Evolutionary conservation across 2,329 filamentous ascomycete species (phyloP).

Genomic region (Colletotrichum acutatum): DNA sequence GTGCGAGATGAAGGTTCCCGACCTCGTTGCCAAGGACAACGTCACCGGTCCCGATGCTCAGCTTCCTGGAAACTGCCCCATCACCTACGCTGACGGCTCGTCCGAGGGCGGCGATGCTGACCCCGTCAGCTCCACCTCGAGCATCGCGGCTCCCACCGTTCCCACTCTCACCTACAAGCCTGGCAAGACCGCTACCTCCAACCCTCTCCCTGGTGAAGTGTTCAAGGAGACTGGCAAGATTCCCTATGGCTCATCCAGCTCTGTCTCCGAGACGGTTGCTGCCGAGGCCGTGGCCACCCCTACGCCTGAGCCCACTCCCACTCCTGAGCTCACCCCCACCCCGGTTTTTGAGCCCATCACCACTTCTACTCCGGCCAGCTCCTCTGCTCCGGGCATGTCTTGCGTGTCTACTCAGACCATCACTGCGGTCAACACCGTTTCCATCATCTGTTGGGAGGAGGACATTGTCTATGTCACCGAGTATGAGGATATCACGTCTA

Average conservation of each 20-base stretch:
- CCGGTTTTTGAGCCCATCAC: constrained; percentile 44
- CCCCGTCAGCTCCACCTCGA: constrained; percentile 22
- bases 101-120: constrained; percentile 24
- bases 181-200: constrained; percentile 46
- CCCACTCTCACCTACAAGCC: constrained; percentile 50
- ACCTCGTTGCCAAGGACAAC: constrained; percentile 67
- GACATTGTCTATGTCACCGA: constrained; percentile 64
- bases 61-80: constrained; percentile 73
- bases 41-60: constrained; percentile 63
- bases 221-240: constrained; percentile 49
- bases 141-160: constrained; percentile 32
- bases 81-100: constrained; percentile 48
- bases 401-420: constrained; percentile 63
- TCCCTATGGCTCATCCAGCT: constrained; percentile 30
- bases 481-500: constrained; percentile 52
- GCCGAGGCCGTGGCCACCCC: constrained; percentile 12
- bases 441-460: constrained; percentile 68
- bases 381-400: constrained; percentile 38
- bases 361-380: constrained; percentile 38
- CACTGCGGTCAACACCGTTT: constrained; percentile 61
- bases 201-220: constrained; percentile 54
- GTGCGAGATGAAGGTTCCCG: constrained; percentile 73
- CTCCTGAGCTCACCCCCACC: not conserved
- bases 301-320: constrained; percentile 42
- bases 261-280: constrained; percentile 4